These are phyloP conservation scores for Neonectria ditissima DNA, from an alignment of 2,329 filamentous ascomycete genomes.

Conservation along the genomic window DNA sequence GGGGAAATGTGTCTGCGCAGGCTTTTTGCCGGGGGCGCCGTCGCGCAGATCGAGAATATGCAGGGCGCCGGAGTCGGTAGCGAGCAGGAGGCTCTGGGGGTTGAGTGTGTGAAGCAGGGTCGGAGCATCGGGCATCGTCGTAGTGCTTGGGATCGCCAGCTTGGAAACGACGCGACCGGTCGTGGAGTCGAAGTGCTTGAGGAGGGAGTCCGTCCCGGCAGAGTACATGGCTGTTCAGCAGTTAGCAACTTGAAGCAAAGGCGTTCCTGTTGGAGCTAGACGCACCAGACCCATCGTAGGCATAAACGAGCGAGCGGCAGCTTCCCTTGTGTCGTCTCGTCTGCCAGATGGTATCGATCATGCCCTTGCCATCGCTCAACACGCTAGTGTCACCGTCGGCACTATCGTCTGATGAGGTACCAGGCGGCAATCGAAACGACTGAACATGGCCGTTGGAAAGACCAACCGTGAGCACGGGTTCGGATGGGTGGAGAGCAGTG, in stretches of 20 bases:
- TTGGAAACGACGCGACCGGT: slow-evolving; percentile 83
- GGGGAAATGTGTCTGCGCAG: slow-evolving; percentile 83
- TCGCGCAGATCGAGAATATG: slow-evolving; percentile 88
- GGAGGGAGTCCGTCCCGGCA: slow-evolving; percentile 69
- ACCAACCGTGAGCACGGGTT: slow-evolving; percentile 88
- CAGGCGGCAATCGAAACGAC: slow-evolving; percentile 77
- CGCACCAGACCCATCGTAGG: slow-evolving; percentile 78
- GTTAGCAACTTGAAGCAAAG: slow-evolving; percentile 15
- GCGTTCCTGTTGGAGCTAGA: neutral
- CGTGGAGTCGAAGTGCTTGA: slow-evolving; percentile 68
- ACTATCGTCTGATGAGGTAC: slow-evolving; percentile 64
- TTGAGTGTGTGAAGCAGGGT: slow-evolving; percentile 86
- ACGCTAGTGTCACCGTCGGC: slow-evolving; percentile 62
- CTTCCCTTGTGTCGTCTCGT: slow-evolving; percentile 94
- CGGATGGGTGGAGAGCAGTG: slow-evolving; percentile 85
- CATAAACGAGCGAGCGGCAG: slow-evolving; percentile 85
- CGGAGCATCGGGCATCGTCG: slow-evolving; percentile 74
- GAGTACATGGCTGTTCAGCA: slow-evolving; percentile 67
- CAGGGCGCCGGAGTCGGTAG: slow-evolving; percentile 88
- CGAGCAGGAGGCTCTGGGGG: slow-evolving; percentile 87
- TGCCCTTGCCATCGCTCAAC: slow-evolving; percentile 73
- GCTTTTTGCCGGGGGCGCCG: slow-evolving; percentile 68
- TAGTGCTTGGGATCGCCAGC: slow-evolving; percentile 75
- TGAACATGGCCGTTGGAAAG: slow-evolving; percentile 88
- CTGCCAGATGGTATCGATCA: slow-evolving; percentile 86